Evolutionary conservation across 148 eudicot species (phyloP).

Genomic region (Fagopyrum esculentum): DNA sequence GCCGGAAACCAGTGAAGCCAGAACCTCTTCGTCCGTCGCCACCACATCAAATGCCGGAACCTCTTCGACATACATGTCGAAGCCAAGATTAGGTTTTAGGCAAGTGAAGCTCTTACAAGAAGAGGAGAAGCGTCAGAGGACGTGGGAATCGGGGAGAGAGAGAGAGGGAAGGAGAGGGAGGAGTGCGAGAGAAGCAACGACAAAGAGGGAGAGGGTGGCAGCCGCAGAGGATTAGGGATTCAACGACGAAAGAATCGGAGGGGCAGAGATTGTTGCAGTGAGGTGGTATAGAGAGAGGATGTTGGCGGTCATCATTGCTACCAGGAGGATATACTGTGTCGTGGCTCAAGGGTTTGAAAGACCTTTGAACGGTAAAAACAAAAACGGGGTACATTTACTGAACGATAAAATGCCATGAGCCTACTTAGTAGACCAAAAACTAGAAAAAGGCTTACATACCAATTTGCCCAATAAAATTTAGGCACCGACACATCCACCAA

Average conservation of each 20-base stretch:
- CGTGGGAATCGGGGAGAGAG: slow-evolving; percentile 33
- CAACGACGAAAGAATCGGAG: slow-evolving; percentile 34
- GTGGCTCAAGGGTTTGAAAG: no score
- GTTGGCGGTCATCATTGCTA: slow-evolving; percentile 90
- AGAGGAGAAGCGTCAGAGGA: slow-evolving; percentile 28
- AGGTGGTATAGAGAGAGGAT: slow-evolving; percentile 88
- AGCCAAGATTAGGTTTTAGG: slow-evolving; percentile 46
- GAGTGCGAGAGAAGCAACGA: slow-evolving; percentile 49
- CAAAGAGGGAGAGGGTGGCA: slow-evolving; percentile 88
- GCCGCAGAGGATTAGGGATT: slow-evolving; percentile 65
- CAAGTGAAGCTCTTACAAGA: slow-evolving; percentile 58
- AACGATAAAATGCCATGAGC: no score
- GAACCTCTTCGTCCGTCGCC: no score
- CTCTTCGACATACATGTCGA: slow-evolving; percentile 32
- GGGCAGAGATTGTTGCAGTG: slow-evolving; percentile 57
- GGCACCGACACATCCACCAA: no score
- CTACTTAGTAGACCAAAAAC: no score
- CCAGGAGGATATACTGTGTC: slow-evolving; percentile 29
- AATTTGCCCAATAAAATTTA: no score
- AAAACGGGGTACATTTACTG: no score
- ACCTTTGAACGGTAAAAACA: no score
- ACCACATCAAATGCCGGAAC: no score
- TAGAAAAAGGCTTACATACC: no score
- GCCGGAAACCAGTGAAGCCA: no score
- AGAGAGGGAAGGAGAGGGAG: slow-evolving; percentile 26